phyloP scores from a whole-genome alignment of 768 basidiomycete genomes.

The Royoungia palumana region DNA sequence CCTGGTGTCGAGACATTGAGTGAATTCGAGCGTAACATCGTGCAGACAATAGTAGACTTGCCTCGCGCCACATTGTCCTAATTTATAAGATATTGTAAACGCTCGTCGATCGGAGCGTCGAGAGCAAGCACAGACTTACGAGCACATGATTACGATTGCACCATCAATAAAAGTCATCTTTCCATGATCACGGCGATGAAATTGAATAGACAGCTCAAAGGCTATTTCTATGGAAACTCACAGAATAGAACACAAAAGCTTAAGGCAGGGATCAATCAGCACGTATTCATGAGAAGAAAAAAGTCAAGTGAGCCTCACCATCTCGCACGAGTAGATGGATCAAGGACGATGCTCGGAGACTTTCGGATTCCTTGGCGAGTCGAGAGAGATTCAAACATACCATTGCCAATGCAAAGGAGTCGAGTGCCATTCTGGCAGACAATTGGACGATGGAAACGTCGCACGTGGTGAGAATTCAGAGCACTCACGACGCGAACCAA shows the following conservation, averaged over 20 bases:
- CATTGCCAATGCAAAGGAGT: background rate
- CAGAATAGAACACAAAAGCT: background rate
- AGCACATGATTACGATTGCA: constrained; percentile 6
- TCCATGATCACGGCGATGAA: background rate
- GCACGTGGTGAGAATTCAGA: too few species aligned
- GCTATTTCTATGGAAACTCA: background rate
- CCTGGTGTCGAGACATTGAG: background rate
- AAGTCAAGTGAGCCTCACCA: constrained; percentile 3
- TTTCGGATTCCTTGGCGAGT: background rate
- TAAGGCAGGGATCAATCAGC: too few species aligned
- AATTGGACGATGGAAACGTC: too few species aligned
- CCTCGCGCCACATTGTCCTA: constrained; percentile 8
- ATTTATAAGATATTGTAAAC: background rate
- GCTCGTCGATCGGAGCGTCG: background rate
- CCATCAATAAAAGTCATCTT: constrained; percentile 9
- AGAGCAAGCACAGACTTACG: constrained; percentile 8
- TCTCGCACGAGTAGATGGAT: constrained; percentile 12
- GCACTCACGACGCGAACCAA: background rate
- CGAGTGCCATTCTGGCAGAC: constrained; percentile 4
- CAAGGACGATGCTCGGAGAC: constrained; percentile 2
- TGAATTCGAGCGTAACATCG: background rate
- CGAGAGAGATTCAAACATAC: background rate
- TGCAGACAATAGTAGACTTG: background rate
- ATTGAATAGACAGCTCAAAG: constrained; percentile 2
- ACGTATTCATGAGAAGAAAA: background rate